Percentiles rank a stretch among this genome's conserved stretches.
These are phyloP conservation scores for Cryptococcus hybrid DNA, from an alignment of 1,284 basidiomycete genomes.

Conservation along the genomic window DNA sequence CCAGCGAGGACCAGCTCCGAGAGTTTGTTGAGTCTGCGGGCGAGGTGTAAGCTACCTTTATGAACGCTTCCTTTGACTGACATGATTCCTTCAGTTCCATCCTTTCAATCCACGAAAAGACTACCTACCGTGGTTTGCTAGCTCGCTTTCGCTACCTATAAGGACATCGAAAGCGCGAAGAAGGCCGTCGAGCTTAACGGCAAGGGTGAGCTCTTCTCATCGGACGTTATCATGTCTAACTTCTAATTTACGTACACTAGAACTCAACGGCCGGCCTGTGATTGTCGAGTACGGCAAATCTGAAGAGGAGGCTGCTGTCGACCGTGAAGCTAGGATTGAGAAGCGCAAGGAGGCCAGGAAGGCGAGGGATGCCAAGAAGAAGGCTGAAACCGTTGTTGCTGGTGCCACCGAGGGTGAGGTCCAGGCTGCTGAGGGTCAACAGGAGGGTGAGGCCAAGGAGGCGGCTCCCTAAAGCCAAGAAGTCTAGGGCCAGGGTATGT, in stretches of 20 bases:
- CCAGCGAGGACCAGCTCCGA: conserved; percentile 44
- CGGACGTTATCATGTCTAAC: background rate
- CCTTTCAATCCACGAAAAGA: conserved; percentile 36
- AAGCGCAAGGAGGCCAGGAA: conserved; percentile 31
- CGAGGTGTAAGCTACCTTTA: conserved; percentile 38
- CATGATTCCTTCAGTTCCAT: background rate
- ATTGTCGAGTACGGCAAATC: conserved; percentile 89
- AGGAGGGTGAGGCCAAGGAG: conserved; percentile 28
- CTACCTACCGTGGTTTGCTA: conserved; percentile 37
- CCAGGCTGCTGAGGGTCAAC: conserved; percentile 42
- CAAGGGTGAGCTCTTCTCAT: conserved; percentile 52
- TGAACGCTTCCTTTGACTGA: background rate
- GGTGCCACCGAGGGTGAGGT: conserved; percentile 37
- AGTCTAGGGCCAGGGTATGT: conserved; percentile 20
- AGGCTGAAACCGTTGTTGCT: conserved; percentile 29
- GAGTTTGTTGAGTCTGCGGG: conserved; percentile 40
- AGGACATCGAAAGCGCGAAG: conserved; percentile 74
- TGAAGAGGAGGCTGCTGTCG: conserved; percentile 73
- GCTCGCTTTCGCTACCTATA: conserved; percentile 86
- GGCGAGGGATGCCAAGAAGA: conserved; percentile 27
- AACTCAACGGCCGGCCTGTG: conserved; percentile 81
- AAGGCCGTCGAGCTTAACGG: conserved; percentile 86
- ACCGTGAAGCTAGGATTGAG: conserved; percentile 51
- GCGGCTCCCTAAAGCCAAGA: conserved; percentile 27
- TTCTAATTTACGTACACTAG: conserved; percentile 13